phyloP scores from a whole-genome alignment of 1,139 yeast genomes.

The Geotrichum phurueaensis region DNA sequence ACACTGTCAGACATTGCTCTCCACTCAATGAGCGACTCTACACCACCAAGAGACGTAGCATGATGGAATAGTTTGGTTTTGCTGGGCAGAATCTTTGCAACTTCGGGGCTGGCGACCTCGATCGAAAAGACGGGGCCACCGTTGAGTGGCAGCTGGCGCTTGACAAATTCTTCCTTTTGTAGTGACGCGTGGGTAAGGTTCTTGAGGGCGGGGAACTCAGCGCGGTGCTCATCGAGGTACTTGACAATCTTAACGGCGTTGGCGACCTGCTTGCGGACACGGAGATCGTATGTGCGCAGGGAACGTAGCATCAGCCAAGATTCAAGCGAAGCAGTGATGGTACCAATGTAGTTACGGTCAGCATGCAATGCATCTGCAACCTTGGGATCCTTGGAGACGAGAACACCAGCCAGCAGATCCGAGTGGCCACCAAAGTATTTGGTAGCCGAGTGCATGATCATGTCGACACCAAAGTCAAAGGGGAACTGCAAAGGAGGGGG shows the following conservation, averaged over 20 bases:
- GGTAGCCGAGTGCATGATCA: conserved; percentile 84
- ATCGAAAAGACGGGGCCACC: conserved; percentile 74
- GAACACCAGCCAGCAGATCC: conserved; percentile 78
- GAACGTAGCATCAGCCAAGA: conserved; percentile 69
- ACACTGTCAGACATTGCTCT: conserved; percentile 65
- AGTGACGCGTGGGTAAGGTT: conserved; percentile 65
- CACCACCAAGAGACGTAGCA: conserved; percentile 93
- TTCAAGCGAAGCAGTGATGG: conserved; percentile 74
- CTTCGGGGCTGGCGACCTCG: conserved; percentile 44
- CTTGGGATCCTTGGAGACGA: conserved; percentile 53
- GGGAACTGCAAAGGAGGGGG: conserved; percentile 88
- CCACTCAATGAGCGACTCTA: conserved; percentile 88
- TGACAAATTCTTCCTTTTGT: conserved; percentile 60
- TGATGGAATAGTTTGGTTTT: conserved; percentile 69
- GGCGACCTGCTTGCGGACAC: conserved; percentile 60
- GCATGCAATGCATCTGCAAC: conserved; percentile 43
- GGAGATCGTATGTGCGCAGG: conserved; percentile 67
- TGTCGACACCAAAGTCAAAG: conserved; percentile 72
- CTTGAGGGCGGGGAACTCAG: conserved; percentile 45
- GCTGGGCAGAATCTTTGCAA: conserved; percentile 62
- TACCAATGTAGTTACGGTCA: conserved; percentile 68
- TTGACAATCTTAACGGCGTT: conserved; percentile 60
- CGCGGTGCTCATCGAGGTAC: conserved; percentile 47
- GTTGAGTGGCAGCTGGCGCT: conserved; percentile 59
- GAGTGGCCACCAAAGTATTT: conserved; percentile 92